Base-by-base conservation (phyloP, 2,329 filamentous ascomycete genomes). In the Aspergillus sp. region DNA sequence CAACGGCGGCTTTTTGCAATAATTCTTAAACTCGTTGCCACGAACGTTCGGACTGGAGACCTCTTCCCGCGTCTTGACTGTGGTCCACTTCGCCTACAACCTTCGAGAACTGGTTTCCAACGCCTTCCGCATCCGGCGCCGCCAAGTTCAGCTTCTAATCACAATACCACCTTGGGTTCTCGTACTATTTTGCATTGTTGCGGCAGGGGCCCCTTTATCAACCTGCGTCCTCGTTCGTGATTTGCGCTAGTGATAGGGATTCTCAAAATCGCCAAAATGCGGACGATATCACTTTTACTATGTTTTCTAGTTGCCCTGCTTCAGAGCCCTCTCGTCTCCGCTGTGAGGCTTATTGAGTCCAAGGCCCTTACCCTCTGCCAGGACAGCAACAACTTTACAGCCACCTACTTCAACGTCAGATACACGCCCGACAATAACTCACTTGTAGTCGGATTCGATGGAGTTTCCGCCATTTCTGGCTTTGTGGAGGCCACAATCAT, bases 361-460 rank as follows among this genome's bases (percentile, higher is more conserved):
- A 90, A 84, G 71, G 96, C 93, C 24, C 83, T 96, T 65, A 91
- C 90, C 75, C 84, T 89, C 45, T 97, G 92, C 76, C 89, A 92
- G 80, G 80, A 85, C 57, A 88, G 93, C 74, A 93, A 89, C 22
- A 88, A 87, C 68, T 95, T 97, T 74, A 89, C 89, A 7, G 92
- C 92, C 66, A 92, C 89, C 67, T 82, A 93, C 57, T 96, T 96
- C 84, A 88, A 95, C 66, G 89, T 96, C 50, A 72, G 82, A 59
- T 86, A 86, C 71, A 76, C 79, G 6, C 70, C 80, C 6, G 76
- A 82, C 72, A 95, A 96, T 77, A 81, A 82, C 66, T 87, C 85
- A 41, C 81, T 93, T 54, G 79, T 81, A 55, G 85, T 96, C 74
- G 83, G 91, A 70, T 86, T 96, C 64, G 84, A 89, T 59, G 91